A percentile compares a stretch with the other conserved stretches of the same genome.
phyloP scores from a whole-genome alignment of 805 yeast species.

The Yarrowia yakushimensis region DNA sequence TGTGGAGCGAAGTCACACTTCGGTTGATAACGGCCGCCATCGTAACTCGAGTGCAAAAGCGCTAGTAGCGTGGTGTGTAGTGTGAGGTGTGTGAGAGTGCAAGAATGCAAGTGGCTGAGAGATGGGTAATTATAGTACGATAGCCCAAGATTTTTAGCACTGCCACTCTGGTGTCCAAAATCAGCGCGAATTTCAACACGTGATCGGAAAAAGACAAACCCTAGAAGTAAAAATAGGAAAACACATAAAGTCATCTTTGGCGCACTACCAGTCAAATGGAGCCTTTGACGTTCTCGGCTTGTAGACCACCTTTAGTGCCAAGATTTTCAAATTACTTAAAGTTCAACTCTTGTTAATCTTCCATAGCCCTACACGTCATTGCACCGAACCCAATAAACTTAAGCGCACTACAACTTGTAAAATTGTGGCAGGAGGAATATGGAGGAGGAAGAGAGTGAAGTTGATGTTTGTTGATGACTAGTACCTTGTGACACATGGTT shows the following conservation, averaged over 20 bases:
- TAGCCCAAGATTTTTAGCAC: slow-evolving; percentile 19
- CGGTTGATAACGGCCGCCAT: slow-evolving; percentile 51
- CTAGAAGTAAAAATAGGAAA: background rate
- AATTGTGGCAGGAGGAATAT: no score
- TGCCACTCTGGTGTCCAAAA: background rate
- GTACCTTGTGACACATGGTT: no score
- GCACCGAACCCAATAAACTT: background rate
- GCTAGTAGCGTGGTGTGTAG: background rate
- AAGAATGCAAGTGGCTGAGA: background rate
- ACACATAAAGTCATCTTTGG: background rate
- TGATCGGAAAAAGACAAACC: background rate
- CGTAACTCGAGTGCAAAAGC: background rate
- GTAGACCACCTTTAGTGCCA: background rate
- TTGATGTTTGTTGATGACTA: no score
- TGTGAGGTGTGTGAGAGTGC: background rate
- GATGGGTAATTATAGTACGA: background rate
- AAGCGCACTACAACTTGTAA: no score
- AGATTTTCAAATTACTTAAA: background rate
- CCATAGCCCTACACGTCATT: background rate
- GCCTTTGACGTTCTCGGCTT: background rate
- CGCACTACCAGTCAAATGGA: no score
- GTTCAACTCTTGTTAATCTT: background rate
- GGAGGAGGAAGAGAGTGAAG: no score
- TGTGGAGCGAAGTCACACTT: slow-evolving; percentile 67
- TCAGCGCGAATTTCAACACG: background rate